Percentiles rank a stretch among this genome's conserved stretches.
Conservation (phyloP, 495 filamentous ascomycete species). For the Tuber umbilicatum region DNA sequence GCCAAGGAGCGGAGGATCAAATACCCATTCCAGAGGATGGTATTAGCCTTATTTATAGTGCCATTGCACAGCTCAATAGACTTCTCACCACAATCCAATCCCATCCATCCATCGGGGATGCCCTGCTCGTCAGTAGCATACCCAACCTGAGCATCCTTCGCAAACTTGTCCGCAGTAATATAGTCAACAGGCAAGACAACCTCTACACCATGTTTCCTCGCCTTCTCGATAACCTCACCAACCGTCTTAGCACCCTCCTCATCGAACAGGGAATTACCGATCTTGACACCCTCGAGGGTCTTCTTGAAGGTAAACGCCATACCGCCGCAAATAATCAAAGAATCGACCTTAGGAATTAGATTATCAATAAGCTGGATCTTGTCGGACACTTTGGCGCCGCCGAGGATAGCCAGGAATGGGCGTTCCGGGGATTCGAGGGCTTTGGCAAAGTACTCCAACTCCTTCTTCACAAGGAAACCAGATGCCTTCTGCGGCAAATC, state of each 20-base stretch:
- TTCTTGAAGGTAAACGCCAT: conserved; percentile 99
- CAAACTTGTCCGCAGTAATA: conserved; percentile 92
- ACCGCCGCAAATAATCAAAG: conserved; percentile 89
- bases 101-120: conserved; percentile 96
- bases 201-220: conserved; percentile 90
- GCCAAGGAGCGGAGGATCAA: conserved; percentile 7
- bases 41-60: conserved; percentile 80
- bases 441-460: conserved; percentile 98
- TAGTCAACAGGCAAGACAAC: conserved; percentile 92
- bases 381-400: conserved; percentile 96
- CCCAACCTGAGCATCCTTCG: conserved; percentile 70
- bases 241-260: conserved; percentile 93
- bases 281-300: conserved; percentile 79
- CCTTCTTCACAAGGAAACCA: conserved; percentile 99
- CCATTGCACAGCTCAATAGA: conserved; percentile 75
- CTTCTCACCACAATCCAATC: conserved; percentile 87
- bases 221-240: conserved; percentile 80
- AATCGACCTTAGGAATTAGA: conserved; percentile 92
- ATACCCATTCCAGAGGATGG: conserved; percentile 91
- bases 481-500: conserved; percentile 92
- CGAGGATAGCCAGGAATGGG: conserved; percentile 97
- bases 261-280: conserved; percentile 89
- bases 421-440: conserved; percentile 87
- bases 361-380: conserved; percentile 99
- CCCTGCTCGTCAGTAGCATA: conserved; percentile 78